phyloP scores from a whole-genome alignment of 2,329 filamentous ascomycete genomes.

The Chaetomiaceae sp. region DNA sequence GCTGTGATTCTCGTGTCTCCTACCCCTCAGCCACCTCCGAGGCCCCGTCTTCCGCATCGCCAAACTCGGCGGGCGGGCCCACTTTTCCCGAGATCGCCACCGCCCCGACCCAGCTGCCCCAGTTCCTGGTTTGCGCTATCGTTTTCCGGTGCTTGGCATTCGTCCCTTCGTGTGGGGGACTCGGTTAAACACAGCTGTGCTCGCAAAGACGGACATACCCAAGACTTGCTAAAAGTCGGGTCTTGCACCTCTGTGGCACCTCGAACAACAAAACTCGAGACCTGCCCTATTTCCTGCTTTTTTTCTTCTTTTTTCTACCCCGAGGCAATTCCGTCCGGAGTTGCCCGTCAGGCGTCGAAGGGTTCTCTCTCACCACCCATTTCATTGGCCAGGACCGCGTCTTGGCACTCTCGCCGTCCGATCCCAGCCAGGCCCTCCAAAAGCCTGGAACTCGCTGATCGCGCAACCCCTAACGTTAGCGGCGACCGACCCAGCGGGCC shows the following conservation, averaged over 20 bases:
- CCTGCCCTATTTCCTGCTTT: not conserved
- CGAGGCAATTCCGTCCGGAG: slow-evolving; percentile 14
- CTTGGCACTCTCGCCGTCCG: slow-evolving; percentile 17
- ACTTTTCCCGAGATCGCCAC: slow-evolving; percentile 24
- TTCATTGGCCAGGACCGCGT: slow-evolving; percentile 21
- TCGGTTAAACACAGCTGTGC: not conserved
- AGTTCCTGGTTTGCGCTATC: not conserved
- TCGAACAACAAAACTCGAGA: too few relatives aligned
- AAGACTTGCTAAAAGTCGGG: not conserved
- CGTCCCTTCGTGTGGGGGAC: slow-evolving; percentile 1
- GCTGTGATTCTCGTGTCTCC: slow-evolving; percentile 13
- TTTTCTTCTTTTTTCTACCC: not conserved
- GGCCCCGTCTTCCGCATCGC: slow-evolving; percentile 12
- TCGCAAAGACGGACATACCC: too few relatives aligned
- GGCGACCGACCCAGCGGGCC: slow-evolving; percentile 25
- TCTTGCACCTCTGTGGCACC: not conserved
- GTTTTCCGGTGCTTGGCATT: not conserved
- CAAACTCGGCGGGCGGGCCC: slow-evolving; percentile 9
- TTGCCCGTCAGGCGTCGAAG: not conserved
- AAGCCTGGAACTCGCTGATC: slow-evolving; percentile 25
- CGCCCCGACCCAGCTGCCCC: slow-evolving; percentile 1
- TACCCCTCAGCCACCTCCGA: slow-evolving; percentile 15
- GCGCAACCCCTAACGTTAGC: slow-evolving; percentile 20
- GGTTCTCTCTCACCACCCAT: slow-evolving; percentile 13
- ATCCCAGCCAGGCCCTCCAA: slow-evolving; percentile 22